phyloP scores from a whole-genome alignment of 768 basidiomycete genomes.

The Termitomyces titanicus region DNA sequence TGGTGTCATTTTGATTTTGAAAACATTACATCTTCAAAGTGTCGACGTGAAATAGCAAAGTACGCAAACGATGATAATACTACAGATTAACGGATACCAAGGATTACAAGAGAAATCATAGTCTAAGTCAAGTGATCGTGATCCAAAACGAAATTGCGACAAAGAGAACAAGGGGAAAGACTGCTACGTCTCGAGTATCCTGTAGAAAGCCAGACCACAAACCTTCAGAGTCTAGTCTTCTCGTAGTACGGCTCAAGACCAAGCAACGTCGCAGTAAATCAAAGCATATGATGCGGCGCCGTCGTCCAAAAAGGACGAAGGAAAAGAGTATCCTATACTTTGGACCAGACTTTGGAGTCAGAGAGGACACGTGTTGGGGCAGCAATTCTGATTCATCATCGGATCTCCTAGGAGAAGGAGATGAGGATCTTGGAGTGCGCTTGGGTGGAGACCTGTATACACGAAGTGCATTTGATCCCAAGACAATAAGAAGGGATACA shows the following conservation, averaged over 20 bases:
- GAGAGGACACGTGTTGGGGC: conserved; percentile 15
- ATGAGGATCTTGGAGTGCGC: conserved; percentile 8
- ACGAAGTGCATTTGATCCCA: conserved; percentile 22
- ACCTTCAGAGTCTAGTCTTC: conserved; percentile 5
- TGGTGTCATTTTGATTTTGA: no score
- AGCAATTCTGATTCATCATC: conserved; percentile 8
- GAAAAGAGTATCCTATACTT: neutral
- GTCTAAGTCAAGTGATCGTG: conserved; percentile 13
- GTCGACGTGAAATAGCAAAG: no score
- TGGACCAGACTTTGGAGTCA: neutral
- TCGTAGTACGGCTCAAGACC: neutral
- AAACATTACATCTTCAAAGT: no score
- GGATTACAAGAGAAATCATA: neutral
- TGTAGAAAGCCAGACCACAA: conserved; percentile 28
- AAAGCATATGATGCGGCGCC: conserved; percentile 3
- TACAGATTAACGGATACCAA: neutral
- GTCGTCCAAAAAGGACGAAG: conserved; percentile 3
- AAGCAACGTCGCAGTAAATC: neutral
- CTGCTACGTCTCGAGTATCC: conserved; percentile 39
- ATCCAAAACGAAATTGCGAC: conserved; percentile 35
- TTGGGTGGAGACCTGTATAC: conserved; percentile 6
- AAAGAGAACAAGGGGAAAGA: conserved; percentile 40
- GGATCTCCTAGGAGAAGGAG: neutral
- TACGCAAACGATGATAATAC: no score
- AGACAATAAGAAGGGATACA: conserved; percentile 51